Conservation (phyloP, 2,329 filamentous ascomycete species). For the Fusarium coicis region DNA sequence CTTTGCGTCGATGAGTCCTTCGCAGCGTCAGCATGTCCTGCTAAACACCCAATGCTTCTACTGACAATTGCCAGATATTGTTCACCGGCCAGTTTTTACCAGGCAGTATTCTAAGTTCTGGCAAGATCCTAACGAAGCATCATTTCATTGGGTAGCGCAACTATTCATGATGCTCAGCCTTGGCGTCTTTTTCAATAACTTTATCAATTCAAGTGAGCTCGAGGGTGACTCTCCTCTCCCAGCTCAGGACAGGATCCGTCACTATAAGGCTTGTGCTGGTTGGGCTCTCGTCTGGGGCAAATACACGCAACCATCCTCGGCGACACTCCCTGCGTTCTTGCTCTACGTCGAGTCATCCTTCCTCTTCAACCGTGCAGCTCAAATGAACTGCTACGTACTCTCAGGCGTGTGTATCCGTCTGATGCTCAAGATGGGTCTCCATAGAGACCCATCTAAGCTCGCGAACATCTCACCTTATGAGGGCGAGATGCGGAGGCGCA, state of each 20-base stretch:
- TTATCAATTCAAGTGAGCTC: conserved; percentile 57
- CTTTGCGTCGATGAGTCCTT: conserved; percentile 64
- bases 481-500: conserved; percentile 64
- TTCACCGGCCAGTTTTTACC: conserved; percentile 65
- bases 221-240: conserved; percentile 53
- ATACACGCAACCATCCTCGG: conserved; percentile 60
- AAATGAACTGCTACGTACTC: conserved; percentile 66
- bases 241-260: conserved; percentile 57
- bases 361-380: conserved; percentile 59
- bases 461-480: conserved; percentile 62
- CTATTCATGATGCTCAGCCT: conserved; percentile 60
- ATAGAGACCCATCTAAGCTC: conserved; percentile 65
- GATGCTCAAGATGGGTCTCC: conserved; percentile 68
- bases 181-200: conserved; percentile 58
- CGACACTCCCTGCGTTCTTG: conserved; percentile 62
- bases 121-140: conserved; percentile 52
- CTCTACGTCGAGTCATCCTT: conserved; percentile 66
- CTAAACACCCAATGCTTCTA: background rate
- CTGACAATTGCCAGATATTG: conserved; percentile 54
- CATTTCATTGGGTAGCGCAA: conserved; percentile 61
- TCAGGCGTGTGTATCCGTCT: conserved; percentile 62
- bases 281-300: conserved; percentile 62
- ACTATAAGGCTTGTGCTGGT: conserved; percentile 61
- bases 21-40: conserved; percentile 55
- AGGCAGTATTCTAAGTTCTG: conserved; percentile 63